phyloP scores from a whole-genome alignment of 805 yeast genomes.

The Kuraishia molischiana region DNA sequence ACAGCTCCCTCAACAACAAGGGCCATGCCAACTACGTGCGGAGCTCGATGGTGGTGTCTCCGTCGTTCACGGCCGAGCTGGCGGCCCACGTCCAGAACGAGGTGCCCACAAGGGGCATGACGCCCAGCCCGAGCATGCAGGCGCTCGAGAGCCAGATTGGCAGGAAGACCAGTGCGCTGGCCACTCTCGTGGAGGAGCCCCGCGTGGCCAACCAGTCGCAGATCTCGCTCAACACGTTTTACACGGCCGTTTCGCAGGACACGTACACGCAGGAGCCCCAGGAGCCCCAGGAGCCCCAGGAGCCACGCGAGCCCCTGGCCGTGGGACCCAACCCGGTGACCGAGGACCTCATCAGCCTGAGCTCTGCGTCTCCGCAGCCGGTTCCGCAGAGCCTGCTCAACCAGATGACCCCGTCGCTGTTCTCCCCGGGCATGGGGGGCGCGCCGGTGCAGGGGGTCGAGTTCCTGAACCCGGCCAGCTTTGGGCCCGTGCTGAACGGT shows the following conservation, averaged over 20 bases:
- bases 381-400: not conserved
- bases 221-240: constrained; percentile 17
- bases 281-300: not conserved
- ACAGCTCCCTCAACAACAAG: constrained; percentile 10
- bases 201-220: constrained; percentile 3
- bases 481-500: not conserved
- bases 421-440: constrained; percentile 17
- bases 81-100: constrained; percentile 8
- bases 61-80: constrained; percentile 18
- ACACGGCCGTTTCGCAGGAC: constrained; percentile 18
- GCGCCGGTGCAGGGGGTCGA: not conserved
- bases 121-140: constrained; percentile 25
- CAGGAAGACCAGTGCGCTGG: not conserved
- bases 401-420: constrained; percentile 17
- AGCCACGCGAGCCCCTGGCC: too few species aligned
- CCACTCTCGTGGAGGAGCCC: not conserved
- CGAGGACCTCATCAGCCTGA: constrained; percentile 2
- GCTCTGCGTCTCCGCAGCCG: not conserved
- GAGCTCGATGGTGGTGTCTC: constrained; percentile 20
- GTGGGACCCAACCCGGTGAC: not conserved
- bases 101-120: constrained; percentile 21
- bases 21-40: constrained; percentile 20
- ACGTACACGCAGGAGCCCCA: constrained; percentile 1
- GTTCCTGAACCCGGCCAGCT: constrained; percentile 1
- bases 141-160: constrained; percentile 22